phyloP scores from a whole-genome alignment of 1,284 basidiomycete genomes.

The Megacollybia platyphylla region DNA sequence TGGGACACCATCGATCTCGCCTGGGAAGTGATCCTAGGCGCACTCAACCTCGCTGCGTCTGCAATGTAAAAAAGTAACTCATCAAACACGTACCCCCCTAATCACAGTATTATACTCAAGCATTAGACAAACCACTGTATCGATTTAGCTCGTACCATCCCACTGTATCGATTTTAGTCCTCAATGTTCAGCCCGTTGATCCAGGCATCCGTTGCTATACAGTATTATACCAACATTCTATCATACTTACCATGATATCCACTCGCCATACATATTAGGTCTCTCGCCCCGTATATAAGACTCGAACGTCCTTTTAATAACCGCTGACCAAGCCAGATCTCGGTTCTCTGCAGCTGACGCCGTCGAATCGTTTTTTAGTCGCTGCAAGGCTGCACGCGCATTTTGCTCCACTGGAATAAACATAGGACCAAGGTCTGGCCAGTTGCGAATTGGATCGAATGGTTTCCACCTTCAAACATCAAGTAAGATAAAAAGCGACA shows the following conservation, averaged over 20 bases:
- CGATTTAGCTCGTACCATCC: background rate
- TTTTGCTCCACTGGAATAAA: conserved; percentile 47
- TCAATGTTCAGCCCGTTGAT: background rate
- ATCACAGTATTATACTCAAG: no score
- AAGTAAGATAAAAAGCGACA: background rate
- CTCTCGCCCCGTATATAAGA: conserved; percentile 59
- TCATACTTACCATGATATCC: conserved; percentile 27
- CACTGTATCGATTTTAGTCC: background rate
- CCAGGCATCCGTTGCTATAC: background rate
- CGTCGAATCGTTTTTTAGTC: background rate
- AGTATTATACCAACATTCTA: background rate
- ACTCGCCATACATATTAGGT: conserved; percentile 71
- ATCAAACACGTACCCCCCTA: no score
- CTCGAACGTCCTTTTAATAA: conserved; percentile 70
- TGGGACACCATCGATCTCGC: conserved; percentile 63
- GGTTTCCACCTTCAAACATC: conserved; percentile 50
- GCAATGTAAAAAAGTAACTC: background rate
- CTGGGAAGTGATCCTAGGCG: conserved; percentile 58
- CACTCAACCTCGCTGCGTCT: conserved; percentile 42
- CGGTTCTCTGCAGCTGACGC: conserved; percentile 17
- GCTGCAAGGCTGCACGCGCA: conserved; percentile 21
- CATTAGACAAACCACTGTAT: no score
- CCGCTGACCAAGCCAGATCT: conserved; percentile 62
- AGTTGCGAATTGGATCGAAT: conserved; percentile 63
- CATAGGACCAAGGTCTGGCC: conserved; percentile 56